phyloP scores from a whole-genome alignment of 371 early-diverging fungal genomes.

The Mucor saturninus region DNA sequence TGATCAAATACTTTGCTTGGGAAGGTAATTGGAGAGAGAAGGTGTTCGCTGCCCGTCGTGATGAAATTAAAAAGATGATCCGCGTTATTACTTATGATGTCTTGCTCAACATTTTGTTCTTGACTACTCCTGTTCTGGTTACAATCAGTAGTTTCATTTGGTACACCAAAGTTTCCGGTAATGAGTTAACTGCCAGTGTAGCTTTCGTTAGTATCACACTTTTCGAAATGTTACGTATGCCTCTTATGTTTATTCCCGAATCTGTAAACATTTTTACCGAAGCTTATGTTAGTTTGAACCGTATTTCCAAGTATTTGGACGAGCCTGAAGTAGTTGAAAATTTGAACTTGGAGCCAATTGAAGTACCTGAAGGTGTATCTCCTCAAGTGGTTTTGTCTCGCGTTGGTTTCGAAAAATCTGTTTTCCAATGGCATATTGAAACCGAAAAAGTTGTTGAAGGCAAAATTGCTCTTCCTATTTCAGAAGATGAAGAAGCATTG shows the following conservation, averaged over 20 bases:
- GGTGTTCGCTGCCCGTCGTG: constrained; percentile 53
- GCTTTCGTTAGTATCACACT: constrained; percentile 68
- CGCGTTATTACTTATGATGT: constrained; percentile 45
- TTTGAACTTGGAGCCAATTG: constrained; percentile 22
- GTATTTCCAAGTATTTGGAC: constrained; percentile 58
- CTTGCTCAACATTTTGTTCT: constrained; percentile 44
- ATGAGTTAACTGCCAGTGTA: constrained; percentile 52
- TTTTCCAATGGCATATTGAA: constrained; percentile 53
- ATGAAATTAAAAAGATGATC: constrained; percentile 54
- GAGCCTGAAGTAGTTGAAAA: constrained; percentile 54
- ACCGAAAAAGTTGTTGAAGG: background rate
- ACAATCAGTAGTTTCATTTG: constrained; percentile 61
- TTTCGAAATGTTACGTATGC: constrained; percentile 59
- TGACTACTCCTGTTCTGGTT: constrained; percentile 58
- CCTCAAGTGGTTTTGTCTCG: constrained; percentile 30
- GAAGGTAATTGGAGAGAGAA: constrained; percentile 62
- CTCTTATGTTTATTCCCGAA: constrained; percentile 58
- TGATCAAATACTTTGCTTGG: constrained; percentile 75
- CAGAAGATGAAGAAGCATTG: constrained; percentile 13
- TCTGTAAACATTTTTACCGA: constrained; percentile 36
- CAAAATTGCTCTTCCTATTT: background rate
- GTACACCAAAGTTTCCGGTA: constrained; percentile 60
- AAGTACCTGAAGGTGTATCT: constrained; percentile 19
- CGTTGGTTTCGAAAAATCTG: constrained; percentile 54
- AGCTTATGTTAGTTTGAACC: constrained; percentile 57